Base-by-base conservation (phyloP, 2,329 filamentous ascomycete species). In the Coleophoma cylindrospora region DNA sequence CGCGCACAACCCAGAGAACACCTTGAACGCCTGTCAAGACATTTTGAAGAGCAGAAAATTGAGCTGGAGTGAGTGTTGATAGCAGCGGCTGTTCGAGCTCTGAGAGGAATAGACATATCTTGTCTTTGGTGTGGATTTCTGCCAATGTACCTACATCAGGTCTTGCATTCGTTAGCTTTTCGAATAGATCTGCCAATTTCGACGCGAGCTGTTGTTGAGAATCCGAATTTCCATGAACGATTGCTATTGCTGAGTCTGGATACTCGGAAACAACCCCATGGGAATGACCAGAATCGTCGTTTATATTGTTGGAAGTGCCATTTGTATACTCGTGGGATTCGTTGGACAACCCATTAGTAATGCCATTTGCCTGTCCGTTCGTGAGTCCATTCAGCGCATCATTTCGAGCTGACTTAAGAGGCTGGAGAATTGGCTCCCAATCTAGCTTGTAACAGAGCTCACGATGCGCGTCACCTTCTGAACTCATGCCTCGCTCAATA, bases 1-100 rank as follows among this genome's bases (percentile, higher is more conserved):
- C 72, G 1, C 64, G 63, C 0, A 74, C 74, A 11, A 80, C 54
- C 76, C 77, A 82, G 0, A 81, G 49, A 3, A 81, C 56, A 2
- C 70, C 67, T 34, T 66, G 68, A 0, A 69, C 63, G 1, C 46
- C 52, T 5, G 62, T 59, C 2, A 76, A 61, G 4, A 80, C 51
- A 0, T 58, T 54, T 17, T 73, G 68, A 27, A 82, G 68, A 1
- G 59, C 40, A 0, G 62, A 40, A 51, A 77, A 81, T n/a, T 70
- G 61, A 0, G 57, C 12, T 12, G 70, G 58, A 1, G 57, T 58
- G 64, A 77, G 74, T 13, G 64, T 51, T 53, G 72, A 74, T 11
- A 79, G 51, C 1, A 64, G 41, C 12, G 59, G 54, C 1, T 56
- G 40, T 7, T 66, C 60, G 21, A 72, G 62, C 43, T 81, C 78